Evolutionary conservation across 2,329 filamentous ascomycete species (phyloP).

Genomic region (Amesomyces nigricolor): DNA sequence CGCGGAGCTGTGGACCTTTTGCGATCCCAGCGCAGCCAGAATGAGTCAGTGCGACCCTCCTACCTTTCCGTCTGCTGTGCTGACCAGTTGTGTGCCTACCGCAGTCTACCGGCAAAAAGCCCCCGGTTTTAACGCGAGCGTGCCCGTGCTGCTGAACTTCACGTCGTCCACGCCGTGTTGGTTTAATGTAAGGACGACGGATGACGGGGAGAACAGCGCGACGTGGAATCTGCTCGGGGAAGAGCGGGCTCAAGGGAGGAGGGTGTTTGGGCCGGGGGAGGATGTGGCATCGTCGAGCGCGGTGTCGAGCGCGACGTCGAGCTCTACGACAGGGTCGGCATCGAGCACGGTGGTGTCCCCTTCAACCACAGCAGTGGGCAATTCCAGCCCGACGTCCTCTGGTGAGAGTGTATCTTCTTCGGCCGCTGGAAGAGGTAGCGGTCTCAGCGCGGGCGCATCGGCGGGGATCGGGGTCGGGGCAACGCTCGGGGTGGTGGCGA

Average conservation of each 20-base stretch:
- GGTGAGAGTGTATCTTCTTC: background rate
- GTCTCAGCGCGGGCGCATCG: conserved; percentile 11
- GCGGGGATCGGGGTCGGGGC: conserved; percentile 11
- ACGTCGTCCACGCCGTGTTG: conserved; percentile 10
- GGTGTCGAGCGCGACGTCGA: background rate
- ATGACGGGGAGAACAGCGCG: conserved; percentile 1
- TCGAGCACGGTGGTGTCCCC: background rate
- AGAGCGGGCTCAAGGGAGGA: conserved; percentile 2
- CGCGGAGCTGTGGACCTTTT: conserved; percentile 7
- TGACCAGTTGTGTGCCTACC: background rate
- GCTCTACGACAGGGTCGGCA: background rate
- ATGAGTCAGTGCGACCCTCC: background rate
- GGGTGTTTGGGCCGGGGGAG: background rate
- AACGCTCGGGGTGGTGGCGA: background rate
- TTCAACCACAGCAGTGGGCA: background rate
- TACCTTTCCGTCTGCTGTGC: background rate
- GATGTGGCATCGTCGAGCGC: background rate
- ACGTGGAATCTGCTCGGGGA: conserved; percentile 5
- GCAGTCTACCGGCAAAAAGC: background rate
- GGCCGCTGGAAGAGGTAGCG: background rate
- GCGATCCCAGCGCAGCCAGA: background rate
- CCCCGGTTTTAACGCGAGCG: conserved; percentile 7
- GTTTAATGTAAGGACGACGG: conserved; percentile 9
- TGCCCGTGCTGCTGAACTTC: conserved; percentile 14
- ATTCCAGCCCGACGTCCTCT: background rate